Evolutionary conservation across 805 yeast species (phyloP), one percentile per base, ranked within the genome.

Genomic region (Monosporozyma yasuniensis): DNA sequence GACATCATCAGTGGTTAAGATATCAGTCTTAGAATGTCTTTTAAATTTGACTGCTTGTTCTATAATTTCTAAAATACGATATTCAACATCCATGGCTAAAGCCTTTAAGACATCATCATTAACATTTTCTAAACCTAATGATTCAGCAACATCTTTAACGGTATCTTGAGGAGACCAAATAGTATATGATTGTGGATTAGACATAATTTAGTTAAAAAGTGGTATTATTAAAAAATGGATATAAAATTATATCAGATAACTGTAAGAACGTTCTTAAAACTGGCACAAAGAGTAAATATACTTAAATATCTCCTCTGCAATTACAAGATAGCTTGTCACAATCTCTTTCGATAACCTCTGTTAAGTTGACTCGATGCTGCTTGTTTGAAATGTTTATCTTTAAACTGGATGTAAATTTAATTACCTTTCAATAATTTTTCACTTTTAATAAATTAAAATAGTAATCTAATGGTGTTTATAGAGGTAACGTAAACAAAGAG

Each of bases 1-100:
- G 42, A 93, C 79, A 68, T 93, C 99, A 43, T 78, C 75, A 0
- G 96, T 87, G 25, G 88, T 80, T 35, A 93, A 70, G 0, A 86
- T 77, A 52, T 85, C 84, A 44, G 98, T 73, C 66, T 90, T 91
- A 25, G 93, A 81, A 67, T 93, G 97, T 57, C 96, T 77, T 91
- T 91, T 93, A 68, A 91, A 91, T 66, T 93, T 93, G 50, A 85
- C 80, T 19, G 99, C 98, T 56, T 93, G 96, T 65, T 93, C 99
- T 52, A 95, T 72, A 38, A 93, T 86, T 69, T 93, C 98, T 65
- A 91, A 91, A 56, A 93, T 87, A 54, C 99, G 78, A 66, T 95
- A 93, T 70, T 93, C 99, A n/a, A 93, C 95, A 65, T 93, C 99
- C 99, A 93, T 93, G 6, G 99, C 98, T 53, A 93, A 72, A 54